Base-by-base conservation (phyloP, 345 rosid species). In the Dimocarpus longan region DNA sequence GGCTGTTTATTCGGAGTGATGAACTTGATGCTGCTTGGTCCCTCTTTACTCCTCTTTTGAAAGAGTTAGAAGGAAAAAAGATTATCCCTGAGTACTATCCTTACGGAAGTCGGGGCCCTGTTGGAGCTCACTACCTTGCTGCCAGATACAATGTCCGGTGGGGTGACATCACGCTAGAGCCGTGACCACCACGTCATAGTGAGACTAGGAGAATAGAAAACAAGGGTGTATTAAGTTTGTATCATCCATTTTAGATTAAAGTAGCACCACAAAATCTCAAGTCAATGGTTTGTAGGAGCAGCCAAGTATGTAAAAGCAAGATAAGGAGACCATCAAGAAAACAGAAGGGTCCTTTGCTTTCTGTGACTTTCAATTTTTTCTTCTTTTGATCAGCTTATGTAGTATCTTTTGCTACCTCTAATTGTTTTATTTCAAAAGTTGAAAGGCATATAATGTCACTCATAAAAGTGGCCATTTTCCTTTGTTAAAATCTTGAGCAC, bases 61-160 rank as follows among this genome's bases (percentile, higher is more conserved):
- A 87, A 69, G 99, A 96, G 85, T 80, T 93, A 39, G 98, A 96
- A 81, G 94, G 88, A 89, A 94, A 90, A 79, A 91, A 87, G 86
- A 86, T 87, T 28, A 80, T 84, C 57, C 99, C 99, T 0, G 99
- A 96, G 80, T 90, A 89, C 86, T 96, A 96, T 79, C 99, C 99
- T 65, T 91, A 93, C 12, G 98, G 99, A n/a, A 96, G 98, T 79
- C 94, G 99, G 56, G 99, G 99, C 74, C 98, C 99, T 16, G 98
- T 94, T 0, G 99, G 98, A 66, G 99, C 99, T 72, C 99, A 96
- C 82, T 96, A 96, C 82, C 98, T 96, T 59, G 97, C 99, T 6
- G 99, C 99, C 44, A 89, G 87, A 83, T 87, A 96, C 87, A 93
- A 93, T 15, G 98, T 96, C 66, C 91, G 87, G 62, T 96, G 99